These are phyloP conservation scores for Warburgia ugandensis DNA, from an alignment of 164 flowering plant genomes.

Conservation along the genomic window DNA sequence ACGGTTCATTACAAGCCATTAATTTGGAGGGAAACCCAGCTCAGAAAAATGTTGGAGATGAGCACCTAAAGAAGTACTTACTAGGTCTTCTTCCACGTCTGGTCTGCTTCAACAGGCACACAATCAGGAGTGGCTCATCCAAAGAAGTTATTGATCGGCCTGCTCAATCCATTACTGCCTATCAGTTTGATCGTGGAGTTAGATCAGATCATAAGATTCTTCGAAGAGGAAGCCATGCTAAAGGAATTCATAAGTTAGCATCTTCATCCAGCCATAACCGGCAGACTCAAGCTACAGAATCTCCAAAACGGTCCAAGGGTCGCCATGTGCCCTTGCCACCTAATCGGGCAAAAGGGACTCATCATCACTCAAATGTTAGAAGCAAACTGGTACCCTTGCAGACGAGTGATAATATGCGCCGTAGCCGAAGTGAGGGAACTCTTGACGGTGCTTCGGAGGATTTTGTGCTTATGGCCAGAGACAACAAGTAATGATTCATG, in stretches of 20 bases:
- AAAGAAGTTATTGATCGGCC: conserved; percentile 67
- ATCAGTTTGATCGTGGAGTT: conserved; percentile 46
- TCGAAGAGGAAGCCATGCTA: conserved; percentile 44
- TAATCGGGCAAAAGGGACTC: conserved; percentile 28
- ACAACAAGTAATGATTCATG: too few species aligned
- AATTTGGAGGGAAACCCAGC: conserved; percentile 97
- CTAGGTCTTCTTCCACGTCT: conserved; percentile 71
- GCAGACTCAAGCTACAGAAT: conserved; percentile 28
- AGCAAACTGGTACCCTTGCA: conserved; percentile 27
- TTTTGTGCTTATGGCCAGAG: too few species aligned
- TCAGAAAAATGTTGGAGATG: conserved; percentile 90
- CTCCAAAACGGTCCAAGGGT: conserved; percentile 39
- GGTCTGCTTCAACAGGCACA: conserved; percentile 66
- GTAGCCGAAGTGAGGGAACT: conserved; percentile 73
- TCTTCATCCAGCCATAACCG: conserved; percentile 39
- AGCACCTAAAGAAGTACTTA: conserved; percentile 74
- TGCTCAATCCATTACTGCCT: conserved; percentile 38
- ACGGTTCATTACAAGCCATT: conserved; percentile 75
- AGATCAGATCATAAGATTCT: conserved; percentile 50
- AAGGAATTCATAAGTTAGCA: conserved; percentile 26
- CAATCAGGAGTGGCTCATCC: conserved; percentile 44
- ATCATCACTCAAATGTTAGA: conserved; percentile 25
- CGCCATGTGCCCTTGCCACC: conserved; percentile 48
- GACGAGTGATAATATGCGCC: conserved; percentile 37
- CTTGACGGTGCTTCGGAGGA: conserved; percentile 16